Base-by-base conservation (phyloP, 352 stramenopile species). In the Globisporangium uncinulatum region DNA sequence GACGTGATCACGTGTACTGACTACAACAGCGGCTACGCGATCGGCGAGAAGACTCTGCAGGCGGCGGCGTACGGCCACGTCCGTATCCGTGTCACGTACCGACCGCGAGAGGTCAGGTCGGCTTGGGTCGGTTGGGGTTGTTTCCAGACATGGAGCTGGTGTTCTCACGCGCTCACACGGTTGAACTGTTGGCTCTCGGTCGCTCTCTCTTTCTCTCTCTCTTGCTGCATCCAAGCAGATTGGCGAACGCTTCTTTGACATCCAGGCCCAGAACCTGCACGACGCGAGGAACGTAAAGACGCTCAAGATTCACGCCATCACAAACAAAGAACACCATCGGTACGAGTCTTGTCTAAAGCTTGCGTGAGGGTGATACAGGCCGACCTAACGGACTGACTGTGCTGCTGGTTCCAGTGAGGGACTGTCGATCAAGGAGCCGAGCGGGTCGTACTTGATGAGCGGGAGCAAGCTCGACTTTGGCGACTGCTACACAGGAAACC, bases 311-410 rank as follows among this genome's bases (percentile, higher is more conserved):
- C 86, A 95, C 57, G 79, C 84, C 6, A 84, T 94, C 19, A 91
- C 85, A 20, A 93, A 91, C 69, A 89, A 94, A 59, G 86, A 95
- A 49, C 86, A 94, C 39, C 86, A 95, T 62, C 74, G 85, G 85
- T 94, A 62, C 52, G 29, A 29, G 24, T 29, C 24, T 29, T 29
- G 24, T 29, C 24, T 29, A 29, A 29, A 29, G 24, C 24, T 1
- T 29, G 4, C 24, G 24, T 29, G 24, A 29, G 24, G 24, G 24
- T 29, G 24, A 29, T 29, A 29, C 24, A 29, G 24, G 24, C 24
- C 24, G 24, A 29, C 24, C 24, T 29, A 29, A 29, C 24, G 24
- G 24, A 29, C 24, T 29, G 24, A 29, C 24, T 29, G 24, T 37
- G 19, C 0, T 45, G 51, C 4, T 63, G 37, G 20, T 51, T 21